Base-by-base conservation (phyloP, 2,329 filamentous ascomycete species). In the Zymoseptoria crescenta region DNA sequence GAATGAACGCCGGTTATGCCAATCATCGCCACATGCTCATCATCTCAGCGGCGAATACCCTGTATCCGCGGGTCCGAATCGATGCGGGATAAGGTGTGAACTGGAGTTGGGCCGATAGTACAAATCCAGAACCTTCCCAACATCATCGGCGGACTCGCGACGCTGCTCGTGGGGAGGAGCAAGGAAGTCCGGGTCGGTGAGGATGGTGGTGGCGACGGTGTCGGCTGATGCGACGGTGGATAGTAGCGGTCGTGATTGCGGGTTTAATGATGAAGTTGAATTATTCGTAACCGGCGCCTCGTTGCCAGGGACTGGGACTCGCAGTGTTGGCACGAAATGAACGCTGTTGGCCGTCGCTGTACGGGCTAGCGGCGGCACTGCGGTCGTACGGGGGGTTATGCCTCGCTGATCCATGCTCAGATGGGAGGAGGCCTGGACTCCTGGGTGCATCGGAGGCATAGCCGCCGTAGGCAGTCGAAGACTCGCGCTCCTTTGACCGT, bases 231-330 rank as follows among this genome's bases (percentile, higher is more conserved):
- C 53, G 20, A 56, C 64, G 45, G 59, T 59, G 49, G 58, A 61
- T 45, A 63, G 55, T 21, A 57, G 56, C 53, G 64, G 61, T 49
- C 59, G 61, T 59, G 35, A 45, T 45, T 45, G 13, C 16, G 21
- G 8, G 27, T 21, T 28, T 28, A 19, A 7, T 28, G 49, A 16
- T 13, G n/a, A 6, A 45, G 49, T 10, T 13, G n/a, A n/a, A 45
- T 62, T 82, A 80, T 60, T 86, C 83, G 67, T 86, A 87, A 51
- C 84, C 84, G 30, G 84, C 84, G 50, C 84, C 84, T 70, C 84
- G 74, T 73, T 87, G 83, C 84, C 84, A 87, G 56, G 83, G 83
- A 73, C 82, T 85, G 45, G 80, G 72, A 68, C 78, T 84, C 68
- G 61, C 67, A 82, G 81, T 64, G 79, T 66, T 61, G 28, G 54